These are phyloP conservation scores for Fragaria iinumae DNA, from an alignment of 306 rosid species.

Conservation along the genomic window DNA sequence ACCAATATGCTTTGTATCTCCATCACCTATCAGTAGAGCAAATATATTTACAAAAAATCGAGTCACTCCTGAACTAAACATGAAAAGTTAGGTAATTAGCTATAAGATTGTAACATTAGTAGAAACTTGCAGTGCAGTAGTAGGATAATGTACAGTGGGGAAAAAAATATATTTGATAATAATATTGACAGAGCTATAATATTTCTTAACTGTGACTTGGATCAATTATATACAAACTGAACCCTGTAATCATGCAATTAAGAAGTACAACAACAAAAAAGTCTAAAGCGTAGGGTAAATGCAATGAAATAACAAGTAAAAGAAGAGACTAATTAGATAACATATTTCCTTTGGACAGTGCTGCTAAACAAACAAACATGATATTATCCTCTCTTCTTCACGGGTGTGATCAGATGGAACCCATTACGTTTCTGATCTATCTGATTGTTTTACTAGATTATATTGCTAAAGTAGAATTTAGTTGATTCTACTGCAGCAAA, in stretches of 20 bases:
- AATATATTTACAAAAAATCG: neutral
- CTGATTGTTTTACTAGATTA: no score
- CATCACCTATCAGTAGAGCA: conserved; percentile 59
- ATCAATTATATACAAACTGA: neutral
- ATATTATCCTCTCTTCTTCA: no score
- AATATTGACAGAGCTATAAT: neutral
- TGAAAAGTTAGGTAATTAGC: neutral
- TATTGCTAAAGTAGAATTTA: no score
- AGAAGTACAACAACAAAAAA: neutral
- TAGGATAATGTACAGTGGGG: neutral
- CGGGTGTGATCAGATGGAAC: no score
- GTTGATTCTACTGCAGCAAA: neutral
- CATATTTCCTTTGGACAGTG: no score
- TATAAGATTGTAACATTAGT: neutral
- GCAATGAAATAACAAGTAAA: neutral
- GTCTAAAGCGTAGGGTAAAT: neutral
- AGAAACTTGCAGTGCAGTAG: neutral
- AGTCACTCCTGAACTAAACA: conserved; percentile 18
- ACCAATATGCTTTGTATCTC: conserved; percentile 77
- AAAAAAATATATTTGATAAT: neutral
- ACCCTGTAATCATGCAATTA: neutral
- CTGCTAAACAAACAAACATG: no score
- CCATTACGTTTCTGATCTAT: neutral
- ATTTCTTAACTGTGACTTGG: neutral
- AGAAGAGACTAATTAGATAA: neutral